Evolutionary conservation across 1,139 yeast genomes (phyloP).

Genomic region (Nadsonia commutata): DNA sequence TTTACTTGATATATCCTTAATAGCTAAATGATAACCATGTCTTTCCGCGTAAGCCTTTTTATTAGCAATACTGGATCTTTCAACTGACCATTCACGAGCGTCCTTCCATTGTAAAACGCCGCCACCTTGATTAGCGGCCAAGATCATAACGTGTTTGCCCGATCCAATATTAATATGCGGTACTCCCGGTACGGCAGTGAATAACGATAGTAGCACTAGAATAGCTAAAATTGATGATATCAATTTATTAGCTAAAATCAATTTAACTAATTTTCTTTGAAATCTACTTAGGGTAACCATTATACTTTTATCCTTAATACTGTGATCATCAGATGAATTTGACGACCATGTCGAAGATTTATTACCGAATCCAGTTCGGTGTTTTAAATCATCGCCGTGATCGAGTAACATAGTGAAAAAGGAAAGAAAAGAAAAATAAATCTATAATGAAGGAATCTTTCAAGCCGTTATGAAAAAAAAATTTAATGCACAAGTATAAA

Average conservation of each 20-base stretch:
- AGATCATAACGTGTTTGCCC: slow-evolving; percentile 65
- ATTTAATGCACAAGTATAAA: too few relatives aligned
- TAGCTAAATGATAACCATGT: slow-evolving; percentile 81
- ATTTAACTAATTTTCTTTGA: too few relatives aligned
- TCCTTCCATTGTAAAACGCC: slow-evolving; percentile 97
- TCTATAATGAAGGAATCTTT: too few relatives aligned
- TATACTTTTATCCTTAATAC: too few relatives aligned
- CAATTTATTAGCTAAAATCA: too few relatives aligned
- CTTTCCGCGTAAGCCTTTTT: slow-evolving; percentile 75
- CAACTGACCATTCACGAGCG: slow-evolving; percentile 96
- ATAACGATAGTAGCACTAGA: slow-evolving; percentile 19
- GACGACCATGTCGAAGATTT: neutral
- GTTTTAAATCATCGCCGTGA: neutral
- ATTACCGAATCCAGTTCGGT: neutral
- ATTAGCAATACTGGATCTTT: slow-evolving; percentile 77
- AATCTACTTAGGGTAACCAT: too few relatives aligned
- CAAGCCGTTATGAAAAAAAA: too few relatives aligned
- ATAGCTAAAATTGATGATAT: neutral
- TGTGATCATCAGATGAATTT: neutral
- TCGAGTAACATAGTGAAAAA: too few relatives aligned
- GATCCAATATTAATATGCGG: slow-evolving; percentile 25
- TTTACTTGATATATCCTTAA: slow-evolving; percentile 79
- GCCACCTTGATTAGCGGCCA: slow-evolving; percentile 96
- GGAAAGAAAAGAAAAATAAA: too few relatives aligned
- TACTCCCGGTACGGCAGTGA: slow-evolving; percentile 25